Base-by-base conservation (phyloP, 2,329 filamentous ascomycete genomes). In the Cladobotryum mycophilum region DNA sequence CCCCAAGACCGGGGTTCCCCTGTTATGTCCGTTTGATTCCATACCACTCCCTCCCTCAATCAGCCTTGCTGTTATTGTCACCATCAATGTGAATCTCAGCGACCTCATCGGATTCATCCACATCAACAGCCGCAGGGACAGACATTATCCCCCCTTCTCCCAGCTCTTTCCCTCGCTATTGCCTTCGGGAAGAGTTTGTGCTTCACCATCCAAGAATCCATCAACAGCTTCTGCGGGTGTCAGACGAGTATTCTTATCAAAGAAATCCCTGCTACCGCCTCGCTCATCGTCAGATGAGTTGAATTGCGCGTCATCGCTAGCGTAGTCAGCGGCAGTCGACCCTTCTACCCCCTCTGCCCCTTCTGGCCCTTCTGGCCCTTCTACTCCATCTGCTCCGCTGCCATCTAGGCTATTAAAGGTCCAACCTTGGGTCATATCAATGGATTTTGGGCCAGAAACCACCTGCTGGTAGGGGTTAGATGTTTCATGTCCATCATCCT, bases 21-120 rank as follows among this genome's bases (percentile, higher is more conserved):
- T 30, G 25, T 30, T 30, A 30, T 30, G 25, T 47, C 49, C 25
- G 37, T 12, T 42, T 35, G 34, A 15, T 45, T 17, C 46, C 15
- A 40, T 36, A 30, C 45, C 30, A 53, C 17, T 49, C 41, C 3
- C 12, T 15, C 12, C n/a, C 25, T 18, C 18, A 44, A 22, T 44
- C 20, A 15, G 38, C 9, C 8, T 41, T 30, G 38, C 36, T 36
- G 7, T 42, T 46, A 13, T 62, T 63, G 48, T 71, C 68, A 43
- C 71, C 71, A 38, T 73, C 73, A 17, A 78, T 59, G 53, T 76
- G 73, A 41, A 78, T 78, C 60, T 79, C 76, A 7, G 74, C 64
- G 6, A 76, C 75, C 38, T 74, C 72, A 22, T 71, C 70, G 45
- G 61, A 62, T 25, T 56, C 60, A 20, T 71, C 70, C 20, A 60